Base-by-base conservation (phyloP, 2,329 filamentous ascomycete genomes). In the Zymoseptoria crescenta region DNA sequence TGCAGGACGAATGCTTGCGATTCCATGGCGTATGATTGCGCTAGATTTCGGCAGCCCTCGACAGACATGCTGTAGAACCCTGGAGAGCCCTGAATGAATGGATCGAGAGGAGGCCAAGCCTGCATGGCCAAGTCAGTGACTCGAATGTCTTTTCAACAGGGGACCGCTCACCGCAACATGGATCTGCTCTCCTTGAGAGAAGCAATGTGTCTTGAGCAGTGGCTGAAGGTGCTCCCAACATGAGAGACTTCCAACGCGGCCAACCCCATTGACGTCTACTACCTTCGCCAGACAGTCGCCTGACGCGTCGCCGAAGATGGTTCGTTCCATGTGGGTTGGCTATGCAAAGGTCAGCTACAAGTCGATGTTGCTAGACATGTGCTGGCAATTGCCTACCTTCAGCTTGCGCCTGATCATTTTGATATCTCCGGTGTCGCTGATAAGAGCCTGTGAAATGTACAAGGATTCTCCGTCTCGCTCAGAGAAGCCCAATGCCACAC, bases 21-120 rank as follows among this genome's bases (percentile, higher is more conserved):
- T 66, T 86, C 83, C 8, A 85, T 78, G 1, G 83, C 82, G 63
- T 84, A 84, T 0, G 78, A 76, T 60, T 80, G 79, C 0, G 80
- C 79, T 1, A 83, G 71, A 51, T 66, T 75, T 29, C 74, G 74
- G 58, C 74, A 77, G 4, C 75, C 72, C 61, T 76, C 73, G 10
- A 68, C 64, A 7, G 68, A 72, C 74, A 77, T 75, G 20, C 68
- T 71, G 45, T 64, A 76, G 50, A 75, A 64, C 0, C 65, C 73
- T 7, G 69, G 66, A 10, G 66, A 68, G 4, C 64, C 69, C 2
- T 69, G 57, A 41, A 67, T 66, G 52, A 67, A 67, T 5, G 67
- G 58, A 56, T 72, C 67, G 8, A 76, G 56, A 1, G 74, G 72
- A 20, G 75, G 76, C 27, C 49, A 45, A 45, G 35, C 35, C 35